Base-by-base conservation (phyloP, 305 asterid species). In the Fraxinus sp. region DNA sequence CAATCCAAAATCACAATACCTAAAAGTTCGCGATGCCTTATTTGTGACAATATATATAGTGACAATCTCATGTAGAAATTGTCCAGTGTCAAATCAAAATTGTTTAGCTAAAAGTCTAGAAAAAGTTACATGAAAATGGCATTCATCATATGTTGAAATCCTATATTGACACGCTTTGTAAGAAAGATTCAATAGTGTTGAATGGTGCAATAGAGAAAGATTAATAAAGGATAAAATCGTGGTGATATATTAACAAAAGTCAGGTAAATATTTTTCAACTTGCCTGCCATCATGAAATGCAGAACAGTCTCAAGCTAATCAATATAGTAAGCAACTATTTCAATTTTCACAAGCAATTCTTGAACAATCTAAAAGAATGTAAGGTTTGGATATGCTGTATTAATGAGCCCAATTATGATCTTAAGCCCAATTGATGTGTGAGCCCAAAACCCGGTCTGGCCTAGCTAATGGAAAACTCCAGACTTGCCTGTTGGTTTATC, bases 301-400 rank as follows among this genome's bases (percentile, higher is more conserved):
- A 78, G 57, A 82, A 14, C 68, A 66, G n/a, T 32, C 81, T 70
- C 72, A 83, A 83, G 16, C 72, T 83, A 82, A 80, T 57, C 84
- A 74, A 84, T 82, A 2, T 64, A 16, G 84, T 55, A 76, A 80
- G 44, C 77, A 85, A 81, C 92, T 87, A 87, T 83, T 85, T 59
- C 28, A 7, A 59, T 22, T 64, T 59, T 83, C 90, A 87, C 89
- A 90, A 84, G 82, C 90, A 86, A 87, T 86, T 78, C 81, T 90
- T 88, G 87, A 81, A 80, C 30, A 66, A 73, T 90, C 94, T 89
- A 86, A 85, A 86, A 86, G 86, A 87, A 83, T 89, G 83, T 70
- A 39, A 36, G 68, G 75, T 26, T 26, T 26, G 28, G 28, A 26
- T 26, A 26, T 26, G 28, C 28, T 26, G 28, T 0, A 26, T 26